Evolutionary conservation across 2,329 filamentous ascomycete species (phyloP).

Genomic region (Aspergillus tubingensis): DNA sequence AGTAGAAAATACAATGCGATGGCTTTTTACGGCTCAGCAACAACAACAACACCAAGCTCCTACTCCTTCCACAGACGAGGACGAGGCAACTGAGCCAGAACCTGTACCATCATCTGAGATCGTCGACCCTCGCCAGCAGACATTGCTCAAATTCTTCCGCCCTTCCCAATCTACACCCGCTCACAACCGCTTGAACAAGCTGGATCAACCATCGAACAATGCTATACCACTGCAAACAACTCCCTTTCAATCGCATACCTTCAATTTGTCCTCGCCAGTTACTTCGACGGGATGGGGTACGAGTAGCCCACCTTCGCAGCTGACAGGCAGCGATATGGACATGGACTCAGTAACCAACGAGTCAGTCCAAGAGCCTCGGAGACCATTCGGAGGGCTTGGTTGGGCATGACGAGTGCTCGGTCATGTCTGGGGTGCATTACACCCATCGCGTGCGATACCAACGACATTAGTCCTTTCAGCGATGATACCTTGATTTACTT

Average conservation of each 20-base stretch:
- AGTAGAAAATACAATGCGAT: conserved; percentile 45
- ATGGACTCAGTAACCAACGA: conserved; percentile 32
- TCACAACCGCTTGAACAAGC: conserved; percentile 17
- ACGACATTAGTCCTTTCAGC: neutral
- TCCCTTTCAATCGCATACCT: conserved; percentile 23
- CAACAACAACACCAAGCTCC: conserved; percentile 30
- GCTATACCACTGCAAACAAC: conserved; percentile 19
- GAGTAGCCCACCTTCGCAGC: conserved; percentile 24
- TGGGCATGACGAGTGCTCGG: conserved; percentile 32
- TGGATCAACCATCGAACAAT: conserved; percentile 22
- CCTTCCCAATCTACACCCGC: conserved; percentile 24
- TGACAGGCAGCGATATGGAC: conserved; percentile 30
- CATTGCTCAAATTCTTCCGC: conserved; percentile 44
- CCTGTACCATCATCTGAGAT: conserved; percentile 28
- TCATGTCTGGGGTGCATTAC: neutral
- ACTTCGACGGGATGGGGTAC: conserved; percentile 25
- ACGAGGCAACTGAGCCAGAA: conserved; percentile 31
- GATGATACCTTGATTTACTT: neutral
- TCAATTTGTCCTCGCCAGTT: conserved; percentile 18
- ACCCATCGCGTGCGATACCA: neutral
- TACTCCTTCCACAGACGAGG: conserved; percentile 14
- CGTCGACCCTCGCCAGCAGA: conserved; percentile 44
- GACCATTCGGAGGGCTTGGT: conserved; percentile 31
- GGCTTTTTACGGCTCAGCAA: conserved; percentile 45
- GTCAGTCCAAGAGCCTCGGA: conserved; percentile 22